Evolutionary conservation across 345 rosid genomes (phyloP).

Genomic region (Lepidium africanum): DNA sequence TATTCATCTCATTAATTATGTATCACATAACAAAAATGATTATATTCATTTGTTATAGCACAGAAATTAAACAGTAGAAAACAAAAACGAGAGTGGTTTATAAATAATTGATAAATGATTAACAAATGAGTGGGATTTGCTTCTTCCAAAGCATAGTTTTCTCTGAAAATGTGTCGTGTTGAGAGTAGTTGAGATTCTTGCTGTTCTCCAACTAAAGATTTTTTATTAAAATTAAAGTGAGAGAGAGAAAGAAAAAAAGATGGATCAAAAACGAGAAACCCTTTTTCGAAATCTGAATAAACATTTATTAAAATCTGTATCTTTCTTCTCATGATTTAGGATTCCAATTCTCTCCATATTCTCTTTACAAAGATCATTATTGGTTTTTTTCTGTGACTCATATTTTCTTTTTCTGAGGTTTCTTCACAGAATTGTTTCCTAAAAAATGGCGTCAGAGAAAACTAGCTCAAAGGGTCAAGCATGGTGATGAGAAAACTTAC

Average conservation of each 20-base stretch:
- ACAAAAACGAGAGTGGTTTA: background rate
- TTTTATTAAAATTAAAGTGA: background rate
- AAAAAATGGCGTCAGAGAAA: constrained; percentile 59
- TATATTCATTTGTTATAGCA: too few relatives aligned
- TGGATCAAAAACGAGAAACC: constrained; percentile 19
- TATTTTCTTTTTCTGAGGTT: background rate
- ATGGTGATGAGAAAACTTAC: constrained; percentile 41
- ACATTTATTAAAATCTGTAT: constrained; percentile 27
- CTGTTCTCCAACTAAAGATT: constrained; percentile 29
- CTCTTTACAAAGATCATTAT: constrained; percentile 8
- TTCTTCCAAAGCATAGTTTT: constrained; percentile 19
- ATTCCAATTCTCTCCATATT: constrained; percentile 31
- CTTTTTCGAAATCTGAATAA: constrained; percentile 43
- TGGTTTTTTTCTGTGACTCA: background rate
- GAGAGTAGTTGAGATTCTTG: constrained; percentile 47
- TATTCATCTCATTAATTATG: background rate
- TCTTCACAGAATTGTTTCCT: constrained; percentile 9
- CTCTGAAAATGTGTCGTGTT: constrained; percentile 18
- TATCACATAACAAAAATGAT: background rate
- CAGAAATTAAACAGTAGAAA: background rate
- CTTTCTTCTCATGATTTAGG: constrained; percentile 38
- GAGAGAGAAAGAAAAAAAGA: background rate
- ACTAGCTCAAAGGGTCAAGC: constrained; percentile 80
- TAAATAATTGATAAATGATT: constrained; percentile 6
- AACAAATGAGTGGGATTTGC: constrained; percentile 17